Base-by-base conservation (phyloP, 1,284 basidiomycete genomes). In the Anthracocystis walkeri region DNA sequence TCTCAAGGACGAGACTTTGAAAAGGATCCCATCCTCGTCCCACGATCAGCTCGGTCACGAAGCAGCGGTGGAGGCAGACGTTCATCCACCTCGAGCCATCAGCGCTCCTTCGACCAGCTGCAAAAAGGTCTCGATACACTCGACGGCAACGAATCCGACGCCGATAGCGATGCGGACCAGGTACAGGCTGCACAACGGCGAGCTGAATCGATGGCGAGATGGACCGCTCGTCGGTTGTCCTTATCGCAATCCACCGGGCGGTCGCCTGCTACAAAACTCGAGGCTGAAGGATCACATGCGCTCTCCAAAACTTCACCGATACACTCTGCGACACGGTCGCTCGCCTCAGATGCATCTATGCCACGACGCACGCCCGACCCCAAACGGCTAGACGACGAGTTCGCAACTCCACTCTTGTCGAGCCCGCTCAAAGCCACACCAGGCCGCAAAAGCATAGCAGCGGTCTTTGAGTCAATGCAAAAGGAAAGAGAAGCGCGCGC, bases 401-500 rank as follows among this genome's bases (percentile, higher is more conserved):
- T 35, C 7, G 21, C 41, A 3, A 62, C 25, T 5, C 18, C 49
- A 27, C 10, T 29, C 3, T 14, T 38, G 0, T 29, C 56, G 0
- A 57, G 29, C 18, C 62, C 58, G 12, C 38, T 70, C 20, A 70
- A 48, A 45, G 57, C 58, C 18, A 70, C 68, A 2, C 62, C 62
- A 3, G 59, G 71, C 31, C 58, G 61, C 18, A 65, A 69, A 41
- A 76, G 74, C 57, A 76, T 76, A n/a, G 74, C 74, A 3, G 69
- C 69, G 4, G 65, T 76, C 0, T 76, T 76, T 45, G 74, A 76
- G 35, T 65, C 65, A 29, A 72, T 76, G 74, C 69, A 76, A 33
- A 64, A 69, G 46, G 69, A 76, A 38, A 60, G 74, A 12, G 69
- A 76, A 29, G 53, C 54, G 5, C 54, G 69, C 0, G 69, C 65